A percentile compares a stretch with the other conserved stretches of the same genome.
Conservation (phyloP, 2,329 filamentous ascomycete genomes). For the Blastomyces gilchristii region DNA sequence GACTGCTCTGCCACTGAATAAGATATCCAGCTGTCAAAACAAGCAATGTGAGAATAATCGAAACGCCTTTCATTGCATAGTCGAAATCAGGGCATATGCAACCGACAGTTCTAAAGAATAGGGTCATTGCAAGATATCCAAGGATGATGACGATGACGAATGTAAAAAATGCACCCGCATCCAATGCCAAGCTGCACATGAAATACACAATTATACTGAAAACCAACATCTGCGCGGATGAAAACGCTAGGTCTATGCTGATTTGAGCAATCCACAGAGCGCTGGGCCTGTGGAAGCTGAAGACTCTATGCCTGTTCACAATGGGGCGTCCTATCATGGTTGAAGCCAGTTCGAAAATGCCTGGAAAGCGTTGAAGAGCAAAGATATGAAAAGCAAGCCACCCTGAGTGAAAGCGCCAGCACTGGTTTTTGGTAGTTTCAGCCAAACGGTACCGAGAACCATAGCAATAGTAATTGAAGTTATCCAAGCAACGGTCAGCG, state of each 20-base stretch:
- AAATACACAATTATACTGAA: constrained; percentile 83
- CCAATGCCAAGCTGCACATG: constrained; percentile 68
- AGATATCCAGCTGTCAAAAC: constrained; percentile 37
- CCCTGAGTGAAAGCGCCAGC: constrained; percentile 67
- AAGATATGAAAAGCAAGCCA: constrained; percentile 74
- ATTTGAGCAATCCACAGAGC: constrained; percentile 70
- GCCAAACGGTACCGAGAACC: constrained; percentile 73
- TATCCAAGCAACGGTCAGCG: constrained; percentile 55
- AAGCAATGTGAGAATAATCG: constrained; percentile 62
- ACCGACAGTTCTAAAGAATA: constrained; percentile 76
- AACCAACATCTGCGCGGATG: constrained; percentile 59
- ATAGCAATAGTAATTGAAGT: constrained; percentile 68
- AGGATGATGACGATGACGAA: constrained; percentile 68
- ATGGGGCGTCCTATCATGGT: constrained; percentile 83
- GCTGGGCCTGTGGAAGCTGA: constrained; percentile 81
- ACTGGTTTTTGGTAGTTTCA: constrained; percentile 55
- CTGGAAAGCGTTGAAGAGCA: constrained; percentile 75
- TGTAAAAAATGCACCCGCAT: constrained; percentile 71
- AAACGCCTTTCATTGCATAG: constrained; percentile 72
- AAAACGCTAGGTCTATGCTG: constrained; percentile 75
- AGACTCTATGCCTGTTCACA: constrained; percentile 79
- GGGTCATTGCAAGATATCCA: constrained; percentile 73
- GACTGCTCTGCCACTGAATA: constrained; percentile 40
- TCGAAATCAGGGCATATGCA: constrained; percentile 69
- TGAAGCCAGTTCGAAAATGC: constrained; percentile 71